Percentiles rank a stretch among this genome's conserved stretches.
These are phyloP conservation scores for Talaromyces sp. DNA, from an alignment of 2,329 filamentous ascomycete species.

Conservation along the genomic window DNA sequence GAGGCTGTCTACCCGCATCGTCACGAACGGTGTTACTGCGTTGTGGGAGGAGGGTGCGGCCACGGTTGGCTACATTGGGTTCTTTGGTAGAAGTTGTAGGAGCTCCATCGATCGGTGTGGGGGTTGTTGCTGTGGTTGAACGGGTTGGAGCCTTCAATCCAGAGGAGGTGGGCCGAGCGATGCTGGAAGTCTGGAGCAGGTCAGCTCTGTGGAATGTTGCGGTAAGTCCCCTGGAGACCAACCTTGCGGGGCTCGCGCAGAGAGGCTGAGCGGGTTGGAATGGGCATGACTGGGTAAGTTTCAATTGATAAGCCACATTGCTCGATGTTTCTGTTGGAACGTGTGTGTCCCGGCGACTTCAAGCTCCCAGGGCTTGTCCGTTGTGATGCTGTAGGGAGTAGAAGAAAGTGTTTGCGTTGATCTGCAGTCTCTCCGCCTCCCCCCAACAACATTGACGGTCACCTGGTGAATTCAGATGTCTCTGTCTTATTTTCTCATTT, in stretches of 20 bases:
- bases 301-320: background rate
- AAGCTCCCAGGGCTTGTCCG: too few relatives aligned
- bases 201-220: constrained; percentile 21
- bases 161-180: constrained; percentile 26
- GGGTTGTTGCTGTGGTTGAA: constrained; percentile 12
- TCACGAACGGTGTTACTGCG: constrained; percentile 25
- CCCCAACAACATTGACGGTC: too few relatives aligned
- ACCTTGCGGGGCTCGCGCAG: constrained; percentile 39
- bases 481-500: too few relatives aligned
- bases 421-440: too few relatives aligned
- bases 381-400: too few relatives aligned
- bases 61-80: constrained; percentile 24
- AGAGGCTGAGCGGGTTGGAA: constrained; percentile 42
- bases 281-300: constrained; percentile 35
- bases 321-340: background rate
- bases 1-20: constrained; percentile 20
- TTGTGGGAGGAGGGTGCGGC: constrained; percentile 38
- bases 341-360: too few relatives aligned
- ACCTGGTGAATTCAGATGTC: too few relatives aligned
- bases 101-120: constrained; percentile 16
- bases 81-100: constrained; percentile 13
- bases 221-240: constrained; percentile 4
- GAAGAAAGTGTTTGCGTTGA: too few relatives aligned
- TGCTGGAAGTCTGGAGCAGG: constrained; percentile 23
- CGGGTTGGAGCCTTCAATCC: constrained; percentile 16